Conservation (phyloP, 2,329 filamentous ascomycete genomes). For the Phaeosphaeriaceae sp. region DNA sequence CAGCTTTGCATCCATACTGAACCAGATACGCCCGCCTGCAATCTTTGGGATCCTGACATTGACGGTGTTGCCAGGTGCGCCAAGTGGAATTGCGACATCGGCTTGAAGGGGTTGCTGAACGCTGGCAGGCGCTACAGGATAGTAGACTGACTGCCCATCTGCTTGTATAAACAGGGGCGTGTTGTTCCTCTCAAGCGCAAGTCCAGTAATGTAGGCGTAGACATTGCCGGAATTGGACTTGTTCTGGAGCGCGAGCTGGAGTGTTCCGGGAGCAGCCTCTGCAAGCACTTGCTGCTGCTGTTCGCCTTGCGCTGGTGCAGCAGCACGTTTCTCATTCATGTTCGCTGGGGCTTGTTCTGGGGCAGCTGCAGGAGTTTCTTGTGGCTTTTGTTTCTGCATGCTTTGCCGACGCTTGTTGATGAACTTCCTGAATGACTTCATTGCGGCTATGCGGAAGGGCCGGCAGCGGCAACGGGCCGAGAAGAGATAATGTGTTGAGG, state of each 20-base stretch:
- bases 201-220: slow-evolving; percentile 76
- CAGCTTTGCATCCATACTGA: slow-evolving; percentile 66
- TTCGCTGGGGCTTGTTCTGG: slow-evolving; percentile 6
- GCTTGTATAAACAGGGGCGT: slow-evolving; percentile 67
- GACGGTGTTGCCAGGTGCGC: slow-evolving; percentile 65
- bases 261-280: slow-evolving; percentile 46
- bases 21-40: slow-evolving; percentile 76
- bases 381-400: slow-evolving; percentile 13
- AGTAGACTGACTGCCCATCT: slow-evolving; percentile 71
- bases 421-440: slow-evolving; percentile 35
- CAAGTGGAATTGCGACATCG: slow-evolving; percentile 70
- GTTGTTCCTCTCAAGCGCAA: slow-evolving; percentile 65
- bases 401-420: slow-evolving; percentile 33
- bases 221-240: slow-evolving; percentile 66
- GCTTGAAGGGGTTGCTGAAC: slow-evolving; percentile 60
- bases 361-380: slow-evolving; percentile 1
- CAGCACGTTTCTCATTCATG: slow-evolving; percentile 13
- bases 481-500: neutral
- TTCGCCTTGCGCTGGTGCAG: slow-evolving; percentile 14
- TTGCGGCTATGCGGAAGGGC: slow-evolving; percentile 17
- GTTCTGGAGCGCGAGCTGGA: slow-evolving; percentile 71
- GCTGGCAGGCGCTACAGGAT: slow-evolving; percentile 64
- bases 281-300: slow-evolving; percentile 36
- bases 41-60: slow-evolving; percentile 72
- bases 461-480: slow-evolving; percentile 2